Evolutionary conservation across 441 rosid species (phyloP).

Genomic region (Gossypium gossypioides): DNA sequence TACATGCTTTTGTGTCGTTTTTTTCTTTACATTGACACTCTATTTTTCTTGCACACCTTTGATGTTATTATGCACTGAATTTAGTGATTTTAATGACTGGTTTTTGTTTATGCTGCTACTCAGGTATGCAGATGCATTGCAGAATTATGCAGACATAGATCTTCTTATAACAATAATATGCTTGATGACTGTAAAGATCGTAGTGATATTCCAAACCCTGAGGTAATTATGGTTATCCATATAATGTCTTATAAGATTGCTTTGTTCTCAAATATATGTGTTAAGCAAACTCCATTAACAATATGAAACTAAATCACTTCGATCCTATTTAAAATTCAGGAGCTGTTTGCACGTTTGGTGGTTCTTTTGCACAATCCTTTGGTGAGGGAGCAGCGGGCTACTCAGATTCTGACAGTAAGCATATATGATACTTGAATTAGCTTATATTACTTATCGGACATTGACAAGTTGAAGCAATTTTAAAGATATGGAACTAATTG

Average conservation of each 20-base stretch:
- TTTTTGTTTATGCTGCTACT: constrained; percentile 18
- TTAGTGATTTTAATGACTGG: not conserved
- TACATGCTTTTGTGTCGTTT: constrained; percentile 3
- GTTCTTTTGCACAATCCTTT: constrained; percentile 94
- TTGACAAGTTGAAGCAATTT: not conserved
- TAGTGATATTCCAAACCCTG: constrained; percentile 75
- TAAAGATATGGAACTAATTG: not conserved
- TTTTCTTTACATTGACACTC: constrained; percentile 1
- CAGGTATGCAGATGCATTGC: constrained; percentile 98
- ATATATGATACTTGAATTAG: constrained; percentile 6
- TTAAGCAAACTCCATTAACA: not conserved
- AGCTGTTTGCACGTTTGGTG: constrained; percentile 81
- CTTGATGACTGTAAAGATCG: constrained; percentile 77
- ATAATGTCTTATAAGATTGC: constrained; percentile 16
- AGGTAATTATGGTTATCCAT: constrained; percentile 36
- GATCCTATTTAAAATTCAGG: constrained; percentile 38
- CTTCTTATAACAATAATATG: constrained; percentile 48
- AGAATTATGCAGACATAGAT: constrained; percentile 70
- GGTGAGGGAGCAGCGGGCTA: constrained; percentile 75
- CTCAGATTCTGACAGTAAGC: constrained; percentile 86
- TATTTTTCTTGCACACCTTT: not conserved
- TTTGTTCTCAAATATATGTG: not conserved
- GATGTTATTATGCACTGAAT: not conserved
- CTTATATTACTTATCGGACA: constrained; percentile 9
- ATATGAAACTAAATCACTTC: constrained; percentile 13